Evolutionary conservation across 768 basidiomycete genomes (phyloP).

Genomic region (Termitomyces sp.): DNA sequence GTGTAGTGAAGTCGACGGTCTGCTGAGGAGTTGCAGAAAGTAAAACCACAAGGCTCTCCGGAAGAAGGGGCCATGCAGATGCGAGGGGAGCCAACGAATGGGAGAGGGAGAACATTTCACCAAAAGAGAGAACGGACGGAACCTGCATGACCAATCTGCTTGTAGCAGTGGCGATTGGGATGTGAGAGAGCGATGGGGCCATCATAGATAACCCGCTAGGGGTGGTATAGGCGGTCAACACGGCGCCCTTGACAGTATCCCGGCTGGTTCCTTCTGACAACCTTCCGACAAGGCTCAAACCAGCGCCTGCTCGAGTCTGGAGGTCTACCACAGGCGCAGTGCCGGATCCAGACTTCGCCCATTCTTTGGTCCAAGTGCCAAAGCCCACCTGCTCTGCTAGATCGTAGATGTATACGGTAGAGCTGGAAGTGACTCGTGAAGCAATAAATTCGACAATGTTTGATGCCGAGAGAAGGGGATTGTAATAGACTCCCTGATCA

Average conservation of each 20-base stretch:
- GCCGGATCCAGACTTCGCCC: conserved; percentile 37
- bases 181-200: conserved; percentile 68
- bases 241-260: conserved; percentile 50
- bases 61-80: conserved; percentile 52
- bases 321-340: conserved; percentile 57
- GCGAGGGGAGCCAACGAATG: conserved; percentile 72
- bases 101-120: conserved; percentile 61
- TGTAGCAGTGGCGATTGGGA: conserved; percentile 55
- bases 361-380: conserved; percentile 64
- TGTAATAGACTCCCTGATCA: conserved; percentile 28
- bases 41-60: conserved; percentile 63
- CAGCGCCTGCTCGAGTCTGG: conserved; percentile 84
- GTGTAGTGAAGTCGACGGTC: conserved; percentile 65
- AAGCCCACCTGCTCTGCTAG: conserved; percentile 82
- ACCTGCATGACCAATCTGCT: conserved; percentile 81
- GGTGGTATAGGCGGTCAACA: conserved; percentile 78
- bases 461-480: conserved; percentile 48
- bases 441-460: conserved; percentile 64
- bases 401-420: conserved; percentile 75
- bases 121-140: conserved; percentile 63
- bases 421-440: conserved; percentile 49
- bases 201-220: conserved; percentile 80
- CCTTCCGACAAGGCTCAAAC: conserved; percentile 71
- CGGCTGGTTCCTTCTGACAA: conserved; percentile 75
- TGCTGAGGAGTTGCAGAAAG: conserved; percentile 85